Evolutionary conservation across 2,329 filamentous ascomycete species (phyloP), one percentile per base, ranked within the genome.

Genomic region (Ascosphaera acerosa): DNA sequence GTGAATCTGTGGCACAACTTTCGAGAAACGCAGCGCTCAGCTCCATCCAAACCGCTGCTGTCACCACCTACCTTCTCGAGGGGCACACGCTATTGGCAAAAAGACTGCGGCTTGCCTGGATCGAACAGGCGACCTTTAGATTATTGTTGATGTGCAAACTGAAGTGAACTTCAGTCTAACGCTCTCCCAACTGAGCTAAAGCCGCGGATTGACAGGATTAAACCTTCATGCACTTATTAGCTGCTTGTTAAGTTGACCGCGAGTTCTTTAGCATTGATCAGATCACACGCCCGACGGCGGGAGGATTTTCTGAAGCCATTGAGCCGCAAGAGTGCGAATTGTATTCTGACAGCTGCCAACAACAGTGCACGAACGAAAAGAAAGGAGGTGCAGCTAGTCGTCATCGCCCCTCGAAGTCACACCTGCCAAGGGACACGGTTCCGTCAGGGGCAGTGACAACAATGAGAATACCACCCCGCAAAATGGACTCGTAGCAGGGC

Each of bases 391-490:
- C 22, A n/a, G 27, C 3, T 15, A 19, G 10, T 9, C 15, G 20
- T n/a, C n/a, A n/a, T n/a, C n/a, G 25, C 25, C 16, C 25, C 23
- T 35, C 38, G 15, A 15, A 32, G 34, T 36, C 37, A 23, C 34
- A 37, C 17, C 30, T 20, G 20, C 35, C 38, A 22, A 37, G n/a
- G 22, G 19, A 34, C 12, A 37, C 34, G 2, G 34, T 32, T 10
- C 38, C 38, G 4, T 27, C 22, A 7, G 35, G 37, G 6, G 37
- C 37, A 4, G 38, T 40, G 15, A 39, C 32, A 17, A 40, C 18
- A 10, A 39, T 33, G 28, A 39, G 23, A 19, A 40, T 40, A 4
- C 38, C 38, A 4, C 34, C 38, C 14, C 32, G 26, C 6, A 37
- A 34, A 18, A 18, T 15, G 3, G 37, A 33, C 9, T 39, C 33